Base-by-base conservation (phyloP, 768 basidiomycete species). In the Amanita pseudoporphyria region DNA sequence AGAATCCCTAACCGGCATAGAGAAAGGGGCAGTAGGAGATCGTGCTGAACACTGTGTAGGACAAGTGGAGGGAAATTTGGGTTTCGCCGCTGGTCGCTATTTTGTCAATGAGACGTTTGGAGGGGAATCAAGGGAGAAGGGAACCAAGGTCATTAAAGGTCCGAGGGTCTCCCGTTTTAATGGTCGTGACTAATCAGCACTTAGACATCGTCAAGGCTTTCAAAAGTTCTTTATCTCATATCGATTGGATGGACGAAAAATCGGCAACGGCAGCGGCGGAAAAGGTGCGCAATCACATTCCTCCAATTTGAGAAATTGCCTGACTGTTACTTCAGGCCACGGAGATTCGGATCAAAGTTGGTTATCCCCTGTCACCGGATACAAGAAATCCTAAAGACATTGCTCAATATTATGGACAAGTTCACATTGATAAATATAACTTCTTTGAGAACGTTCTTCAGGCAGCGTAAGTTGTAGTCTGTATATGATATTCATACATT, bases 231-330 rank as follows among this genome's bases (percentile, higher is more conserved):
- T 69, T 99, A 16, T 64, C 73, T 3, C 62, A 77, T 46, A 74
- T 96, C 45, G 75, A 82, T 16, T 99, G 96, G 96, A 91, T 99
- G 86, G 96, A 98, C 61, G 65, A 81, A 41, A 66, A 79, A 55
- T 90, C 90, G 2, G 82, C 88, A 9, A 69, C 71, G 35, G 89
- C 82, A 49, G 96, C 96, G 4, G 80, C 82, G 12, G 78, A 84
- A 59, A 98, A 98, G 75, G 89, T 83, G 22, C 52, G 59, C 4
- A 28, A 45, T 35, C 21, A 54, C 9, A 46, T 19, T 6, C 45
- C 2, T n/a, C 13, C 18, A 32, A 14, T 31, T 26, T n/a, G n/a
- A 7, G 35, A 28, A 10, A 5, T 51, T 41, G 30, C 49, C 52
- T 44, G 52, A 50, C 54, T 31, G 54, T 57, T 9, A 14, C 16